Evolutionary conservation across 306 rosid species (phyloP).

Genomic region (Cucurbita moschata): DNA sequence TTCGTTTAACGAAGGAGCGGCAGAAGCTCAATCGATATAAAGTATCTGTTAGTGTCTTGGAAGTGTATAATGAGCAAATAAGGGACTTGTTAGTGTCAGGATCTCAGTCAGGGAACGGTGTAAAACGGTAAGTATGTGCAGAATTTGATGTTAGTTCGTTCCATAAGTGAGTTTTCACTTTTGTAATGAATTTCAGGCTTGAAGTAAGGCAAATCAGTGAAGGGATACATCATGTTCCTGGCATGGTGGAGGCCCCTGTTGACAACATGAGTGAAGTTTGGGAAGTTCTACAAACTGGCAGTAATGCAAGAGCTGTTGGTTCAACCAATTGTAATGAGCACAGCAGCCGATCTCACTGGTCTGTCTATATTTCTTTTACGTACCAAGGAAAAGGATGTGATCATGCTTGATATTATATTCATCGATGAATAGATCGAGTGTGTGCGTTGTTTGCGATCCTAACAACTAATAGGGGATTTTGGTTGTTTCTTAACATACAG

Average conservation of each 20-base stretch:
- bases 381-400: not conserved
- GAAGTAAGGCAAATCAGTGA: constrained; percentile 80
- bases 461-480: not conserved
- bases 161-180: not conserved
- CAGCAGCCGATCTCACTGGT: constrained; percentile 96
- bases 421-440: too few species aligned
- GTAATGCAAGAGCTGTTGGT: constrained; percentile 88
- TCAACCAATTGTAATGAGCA: constrained; percentile 88
- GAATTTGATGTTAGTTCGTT: not conserved
- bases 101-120: constrained; percentile 47
- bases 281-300: constrained; percentile 95
- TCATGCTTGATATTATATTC: not conserved
- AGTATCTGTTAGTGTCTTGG: constrained; percentile 79
- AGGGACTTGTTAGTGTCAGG: constrained; percentile 72
- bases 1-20: constrained; percentile 46
- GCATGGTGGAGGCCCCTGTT: constrained; percentile 80
- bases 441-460: too few species aligned
- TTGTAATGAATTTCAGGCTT: constrained; percentile 36
- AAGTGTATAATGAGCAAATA: constrained; percentile 96
- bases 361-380: constrained; percentile 7
- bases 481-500: constrained; percentile 28
- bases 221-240: constrained; percentile 86
- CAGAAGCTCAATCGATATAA: constrained; percentile 36
- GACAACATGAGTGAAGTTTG: constrained; percentile 77
- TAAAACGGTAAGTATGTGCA: constrained; percentile 38